Base-by-base conservation (phyloP, 441 rosid species). In the Hura crepitans region DNA sequence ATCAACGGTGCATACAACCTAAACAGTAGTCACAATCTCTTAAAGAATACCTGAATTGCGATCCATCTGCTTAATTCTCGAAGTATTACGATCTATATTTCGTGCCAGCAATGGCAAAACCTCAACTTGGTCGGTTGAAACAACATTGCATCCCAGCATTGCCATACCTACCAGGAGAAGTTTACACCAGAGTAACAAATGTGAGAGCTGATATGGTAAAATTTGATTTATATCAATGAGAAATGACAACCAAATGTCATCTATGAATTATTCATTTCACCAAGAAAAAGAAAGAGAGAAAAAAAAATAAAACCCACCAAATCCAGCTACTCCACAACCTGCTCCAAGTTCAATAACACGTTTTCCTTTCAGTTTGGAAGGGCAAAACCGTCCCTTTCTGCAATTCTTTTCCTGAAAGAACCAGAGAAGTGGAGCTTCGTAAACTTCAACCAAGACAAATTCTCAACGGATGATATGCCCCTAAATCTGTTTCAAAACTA, bases 251-350 rank as follows among this genome's bases (percentile, higher is more conserved):
- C 15, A 70, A 77, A 31, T 30, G 65, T 58, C 56, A 66, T 42
- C 55, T 39, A 69, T 20, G 57, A 60, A 66, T 60, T 30, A 28
- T 68, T 73, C 49, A 75, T 22, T 72, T 47, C 49, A 33, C 9
- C n/a, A n/a, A n/a, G n/a, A n/a, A n/a, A n/a, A n/a, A n/a, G n/a
- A n/a, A n/a, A n/a, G n/a, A n/a, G n/a, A n/a, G n/a, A 20, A 65
- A 66, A 59, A 70, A 79, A 74, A 75, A 31, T 66, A 39, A 74
- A 67, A 81, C 95, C 75, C 81, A 89, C 97, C 99, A 76, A 92
- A 92, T 64, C 97, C 97, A 57, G 97, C 94, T 51, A 94, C 96
- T 42, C 99, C 97, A 71, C 99, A 94, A 70, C 99, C 99, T 0
- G 97, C 97, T 75, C 99, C 99, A 59, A 94, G 96, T 79, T 94